Evolutionary conservation across 495 filamentous ascomycete genomes (phyloP).

Genomic region (Gamarada debralockiae): DNA sequence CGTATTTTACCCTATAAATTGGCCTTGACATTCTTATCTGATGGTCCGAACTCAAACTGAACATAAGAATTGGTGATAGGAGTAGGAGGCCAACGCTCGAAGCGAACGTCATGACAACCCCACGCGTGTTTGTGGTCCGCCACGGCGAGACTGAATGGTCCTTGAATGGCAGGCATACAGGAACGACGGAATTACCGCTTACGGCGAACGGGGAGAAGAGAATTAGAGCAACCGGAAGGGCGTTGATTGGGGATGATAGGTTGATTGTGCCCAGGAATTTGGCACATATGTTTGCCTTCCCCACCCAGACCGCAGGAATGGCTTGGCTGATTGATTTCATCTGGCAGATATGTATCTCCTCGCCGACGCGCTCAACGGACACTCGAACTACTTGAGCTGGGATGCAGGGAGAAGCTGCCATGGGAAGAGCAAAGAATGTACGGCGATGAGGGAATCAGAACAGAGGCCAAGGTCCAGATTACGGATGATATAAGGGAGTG

Average conservation of each 20-base stretch:
- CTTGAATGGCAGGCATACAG: constrained; percentile 86
- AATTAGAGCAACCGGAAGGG: constrained; percentile 74
- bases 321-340: background rate
- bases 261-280: constrained; percentile 82
- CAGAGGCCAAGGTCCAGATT: constrained; percentile 53
- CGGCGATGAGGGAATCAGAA: constrained; percentile 37
- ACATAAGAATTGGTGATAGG: no score
- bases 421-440: constrained; percentile 35
- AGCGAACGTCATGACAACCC: constrained; percentile 37
- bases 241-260: constrained; percentile 78
- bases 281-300: constrained; percentile 66
- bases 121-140: constrained; percentile 87
- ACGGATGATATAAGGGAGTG: constrained; percentile 84
- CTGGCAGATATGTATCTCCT: constrained; percentile 68
- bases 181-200: constrained; percentile 78
- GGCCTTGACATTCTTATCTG: no score
- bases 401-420: constrained; percentile 36
- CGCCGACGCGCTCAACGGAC: constrained; percentile 82
- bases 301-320: no score
- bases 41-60: no score
- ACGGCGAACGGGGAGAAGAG: constrained; percentile 85
- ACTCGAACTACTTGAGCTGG: constrained; percentile 74
- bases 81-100: no score
- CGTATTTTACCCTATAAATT: no score
- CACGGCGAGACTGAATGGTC: constrained; percentile 98